Evolutionary conservation across 805 yeast genomes (phyloP).

Genomic region (Candida ortonii): DNA sequence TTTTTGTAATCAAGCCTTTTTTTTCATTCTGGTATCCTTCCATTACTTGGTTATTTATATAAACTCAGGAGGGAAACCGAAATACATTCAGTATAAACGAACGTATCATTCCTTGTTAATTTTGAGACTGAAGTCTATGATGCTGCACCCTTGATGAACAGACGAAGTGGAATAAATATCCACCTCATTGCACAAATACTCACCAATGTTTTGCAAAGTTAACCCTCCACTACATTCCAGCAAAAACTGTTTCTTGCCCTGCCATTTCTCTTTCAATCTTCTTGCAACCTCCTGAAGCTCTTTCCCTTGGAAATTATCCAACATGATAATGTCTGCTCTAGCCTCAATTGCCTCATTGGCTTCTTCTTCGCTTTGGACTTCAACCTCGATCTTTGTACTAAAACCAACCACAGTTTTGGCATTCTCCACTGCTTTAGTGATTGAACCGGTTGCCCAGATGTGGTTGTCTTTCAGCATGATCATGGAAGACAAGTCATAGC

Average conservation of each 20-base stretch:
- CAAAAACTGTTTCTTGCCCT: constrained; percentile 48
- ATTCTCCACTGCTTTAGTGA: constrained; percentile 71
- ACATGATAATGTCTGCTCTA: constrained; percentile 94
- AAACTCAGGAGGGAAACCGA: too few species aligned
- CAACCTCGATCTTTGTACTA: constrained; percentile 88
- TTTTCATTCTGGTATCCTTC: too few species aligned
- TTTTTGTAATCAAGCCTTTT: too few species aligned
- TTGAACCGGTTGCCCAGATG: constrained; percentile 89
- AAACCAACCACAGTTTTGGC: constrained; percentile 87
- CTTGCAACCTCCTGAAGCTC: constrained; percentile 64
- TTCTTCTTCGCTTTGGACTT: constrained; percentile 78
- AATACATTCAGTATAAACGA: too few species aligned
- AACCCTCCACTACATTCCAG: constrained; percentile 94
- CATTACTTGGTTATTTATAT: too few species aligned
- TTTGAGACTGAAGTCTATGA: constrained; percentile 83
- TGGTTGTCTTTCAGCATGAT: constrained; percentile 96
- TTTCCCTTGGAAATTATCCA: constrained; percentile 78
- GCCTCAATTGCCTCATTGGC: constrained; percentile 92
- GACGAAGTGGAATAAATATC: constrained; percentile 90
- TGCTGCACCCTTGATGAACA: constrained; percentile 86
- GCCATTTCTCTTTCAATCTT: constrained; percentile 57
- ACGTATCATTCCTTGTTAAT: constrained; percentile 34
- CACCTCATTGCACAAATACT: constrained; percentile 70
- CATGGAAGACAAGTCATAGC: constrained; percentile 90
- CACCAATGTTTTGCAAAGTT: constrained; percentile 60